Evolutionary conservation across 2,329 filamentous ascomycete genomes (phyloP), one percentile per base, ranked within the genome.

Genomic region (Ilyonectria sp.): DNA sequence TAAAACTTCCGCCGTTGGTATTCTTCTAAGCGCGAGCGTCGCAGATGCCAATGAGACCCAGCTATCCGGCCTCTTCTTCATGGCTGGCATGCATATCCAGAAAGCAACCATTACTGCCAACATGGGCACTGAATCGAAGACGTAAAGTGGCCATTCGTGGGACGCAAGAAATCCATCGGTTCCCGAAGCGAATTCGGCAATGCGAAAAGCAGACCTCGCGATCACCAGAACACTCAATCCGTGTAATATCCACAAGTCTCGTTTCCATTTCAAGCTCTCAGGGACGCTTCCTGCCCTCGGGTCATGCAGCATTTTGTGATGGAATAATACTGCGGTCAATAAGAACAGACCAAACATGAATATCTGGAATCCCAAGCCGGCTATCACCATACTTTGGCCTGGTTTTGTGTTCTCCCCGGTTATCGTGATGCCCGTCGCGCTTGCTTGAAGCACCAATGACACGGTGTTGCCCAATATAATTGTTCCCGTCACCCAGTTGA

Each of bases 21-120:
- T 53, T 15, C 50, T 53, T 35, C 11, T 53, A 4, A 33, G 50
- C n/a, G 11, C 11, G 3, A 19, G 50, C 3, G 29, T 33, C 3
- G 19, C n/a, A 6, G 50, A 53, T n/a, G 29, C 33, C 31, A 53
- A 19, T 11, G 50, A 53, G 13, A 53, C 50, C 50, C 50, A 53
- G 13, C 50, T 53, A 7, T 53, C n/a, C 13, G 29, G 50, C n/a
- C 31, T 11, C 7, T 19, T 53, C 31, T n/a, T n/a, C 5, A 11
- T 37, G 9, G 10, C 11, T 9, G 50, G 50, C 7, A 53, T 35
- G 17, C 50, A 53, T 35, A 17, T 23, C 10, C 10, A 53, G n/a
- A 53, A 35, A 6, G 10, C n/a, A 3, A 21, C 31, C 50, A 53
- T 53, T 6, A 53, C 50, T 13, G 10, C n/a, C 50, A 53, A 8